Percentiles rank a stretch among this genome's conserved stretches.
These are phyloP conservation scores for Prunus mongolica DNA, from an alignment of 306 rosid species.

Conservation along the genomic window DNA sequence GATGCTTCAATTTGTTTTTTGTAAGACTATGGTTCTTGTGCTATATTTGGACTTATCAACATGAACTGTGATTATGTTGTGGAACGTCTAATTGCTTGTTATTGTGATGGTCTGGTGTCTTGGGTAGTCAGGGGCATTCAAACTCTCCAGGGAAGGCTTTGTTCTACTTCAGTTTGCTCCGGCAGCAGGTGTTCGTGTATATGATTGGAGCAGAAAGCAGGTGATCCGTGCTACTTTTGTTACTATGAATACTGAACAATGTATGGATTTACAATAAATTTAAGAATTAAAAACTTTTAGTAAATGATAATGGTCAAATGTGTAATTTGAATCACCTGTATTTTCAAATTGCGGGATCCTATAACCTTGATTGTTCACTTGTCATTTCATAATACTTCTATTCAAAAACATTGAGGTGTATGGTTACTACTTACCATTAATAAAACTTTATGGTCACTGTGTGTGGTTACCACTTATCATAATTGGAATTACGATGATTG, in stretches of 20 bases:
- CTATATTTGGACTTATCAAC: not conserved
- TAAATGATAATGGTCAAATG: not conserved
- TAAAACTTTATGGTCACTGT: not conserved
- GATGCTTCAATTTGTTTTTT: not conserved
- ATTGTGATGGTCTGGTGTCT: conserved; percentile 22
- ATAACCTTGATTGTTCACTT: not conserved
- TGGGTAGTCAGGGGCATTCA: conserved; percentile 82
- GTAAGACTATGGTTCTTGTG: not conserved
- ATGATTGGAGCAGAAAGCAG: conserved; percentile 94
- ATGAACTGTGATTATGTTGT: not conserved
- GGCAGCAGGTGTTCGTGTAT: conserved; percentile 61
- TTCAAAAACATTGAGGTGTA: not conserved
- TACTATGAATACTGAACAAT: not conserved
- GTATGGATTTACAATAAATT: not conserved
- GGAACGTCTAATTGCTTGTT: conserved; percentile 8
- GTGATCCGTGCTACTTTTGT: conserved; percentile 28
- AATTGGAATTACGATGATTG: not conserved
- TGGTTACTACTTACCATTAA: not conserved
- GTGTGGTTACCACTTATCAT: not conserved
- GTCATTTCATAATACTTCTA: not conserved
- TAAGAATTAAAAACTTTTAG: not conserved
- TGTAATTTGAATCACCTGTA: not conserved
- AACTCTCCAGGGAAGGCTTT: conserved; percentile 80
- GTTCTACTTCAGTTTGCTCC: conserved; percentile 94
- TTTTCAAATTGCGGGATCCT: not conserved